Evolutionary conservation across 2,329 filamentous ascomycete genomes (phyloP).

Genomic region (Pezicula neosporulosa): DNA sequence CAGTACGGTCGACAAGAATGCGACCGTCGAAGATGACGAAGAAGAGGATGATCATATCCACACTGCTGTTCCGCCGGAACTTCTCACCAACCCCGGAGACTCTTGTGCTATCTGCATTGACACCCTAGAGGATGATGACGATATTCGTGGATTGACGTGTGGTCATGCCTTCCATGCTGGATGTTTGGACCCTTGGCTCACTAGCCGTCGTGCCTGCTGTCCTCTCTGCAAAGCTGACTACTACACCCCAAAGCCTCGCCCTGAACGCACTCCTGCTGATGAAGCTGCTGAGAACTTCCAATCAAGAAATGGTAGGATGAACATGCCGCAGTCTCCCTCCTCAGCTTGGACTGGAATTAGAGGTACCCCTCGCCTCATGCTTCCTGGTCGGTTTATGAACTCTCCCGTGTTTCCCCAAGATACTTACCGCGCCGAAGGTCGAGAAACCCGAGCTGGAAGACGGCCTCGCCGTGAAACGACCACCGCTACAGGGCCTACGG

Average conservation of each 20-base stretch:
- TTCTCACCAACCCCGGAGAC: conserved; percentile 79
- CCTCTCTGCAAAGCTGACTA: conserved; percentile 98
- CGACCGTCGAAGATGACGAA: conserved; percentile 55
- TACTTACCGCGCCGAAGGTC: conserved; percentile 1
- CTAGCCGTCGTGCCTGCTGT: conserved; percentile 89
- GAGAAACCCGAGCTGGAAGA: conserved; percentile 8
- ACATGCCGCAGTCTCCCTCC: conserved; percentile 21
- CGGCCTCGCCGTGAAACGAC: conserved; percentile 10
- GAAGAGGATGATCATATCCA: conserved; percentile 78
- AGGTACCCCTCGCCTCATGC: conserved; percentile 18
- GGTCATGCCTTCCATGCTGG: conserved; percentile 98
- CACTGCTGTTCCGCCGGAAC: conserved; percentile 75
- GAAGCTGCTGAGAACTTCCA: conserved; percentile 19
- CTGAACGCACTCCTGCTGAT: conserved; percentile 30
- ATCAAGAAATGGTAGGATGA: conserved; percentile 19
- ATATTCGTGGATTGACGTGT: conserved; percentile 88
- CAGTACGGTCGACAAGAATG: conserved; percentile 32
- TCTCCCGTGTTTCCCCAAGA: neutral
- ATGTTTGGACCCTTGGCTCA: conserved; percentile 96
- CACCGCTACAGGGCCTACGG: neutral
- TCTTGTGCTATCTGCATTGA: conserved; percentile 97
- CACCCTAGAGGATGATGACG: conserved; percentile 88
- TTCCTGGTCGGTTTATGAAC: conserved; percentile 19
- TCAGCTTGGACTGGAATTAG: conserved; percentile 24
- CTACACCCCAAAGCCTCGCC: conserved; percentile 86